Percentiles rank a stretch among this genome's conserved stretches.
These are phyloP conservation scores for Akanthomyces muscarius DNA, from an alignment of 2,329 filamentous ascomycete genomes.

Conservation along the genomic window DNA sequence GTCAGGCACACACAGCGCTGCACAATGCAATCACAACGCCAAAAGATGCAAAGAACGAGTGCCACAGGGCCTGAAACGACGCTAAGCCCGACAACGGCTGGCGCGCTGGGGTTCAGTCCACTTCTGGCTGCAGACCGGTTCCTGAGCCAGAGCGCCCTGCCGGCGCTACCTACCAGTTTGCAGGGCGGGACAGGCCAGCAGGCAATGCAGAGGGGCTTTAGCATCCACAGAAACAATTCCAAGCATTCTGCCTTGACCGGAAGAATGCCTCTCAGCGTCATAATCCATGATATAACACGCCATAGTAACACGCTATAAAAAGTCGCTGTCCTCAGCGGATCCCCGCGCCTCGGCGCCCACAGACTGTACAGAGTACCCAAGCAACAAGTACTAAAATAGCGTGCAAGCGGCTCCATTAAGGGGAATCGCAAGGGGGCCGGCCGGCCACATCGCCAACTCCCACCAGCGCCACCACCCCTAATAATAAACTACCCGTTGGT, in stretches of 20 bases:
- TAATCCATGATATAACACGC: not conserved
- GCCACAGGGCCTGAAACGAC: conserved; percentile 12
- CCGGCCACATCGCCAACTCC: conserved; percentile 16
- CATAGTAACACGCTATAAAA: not conserved
- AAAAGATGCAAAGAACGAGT: not conserved
- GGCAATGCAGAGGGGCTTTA: no score
- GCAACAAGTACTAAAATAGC: not conserved
- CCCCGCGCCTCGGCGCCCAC: not conserved
- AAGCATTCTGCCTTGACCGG: not conserved
- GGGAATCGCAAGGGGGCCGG: conserved; percentile 16
- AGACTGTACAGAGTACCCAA: not conserved
- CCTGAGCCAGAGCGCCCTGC: conserved; percentile 2
- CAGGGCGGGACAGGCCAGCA: not conserved
- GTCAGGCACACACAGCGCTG: not conserved
- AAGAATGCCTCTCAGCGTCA: not conserved
- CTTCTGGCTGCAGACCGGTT: conserved; percentile 1
- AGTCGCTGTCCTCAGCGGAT: not conserved
- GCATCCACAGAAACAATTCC: not conserved
- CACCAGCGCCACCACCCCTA: conserved; percentile 11
- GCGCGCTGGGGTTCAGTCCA: conserved; percentile 8
- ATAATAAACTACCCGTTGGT: not conserved
- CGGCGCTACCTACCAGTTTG: not conserved
- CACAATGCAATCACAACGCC: not conserved
- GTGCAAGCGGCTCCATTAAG: conserved; percentile 9
- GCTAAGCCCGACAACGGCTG: conserved; percentile 7